phyloP scores from a whole-genome alignment of 1,139 yeast species.

The Schwanniomyces etchellsii region DNA sequence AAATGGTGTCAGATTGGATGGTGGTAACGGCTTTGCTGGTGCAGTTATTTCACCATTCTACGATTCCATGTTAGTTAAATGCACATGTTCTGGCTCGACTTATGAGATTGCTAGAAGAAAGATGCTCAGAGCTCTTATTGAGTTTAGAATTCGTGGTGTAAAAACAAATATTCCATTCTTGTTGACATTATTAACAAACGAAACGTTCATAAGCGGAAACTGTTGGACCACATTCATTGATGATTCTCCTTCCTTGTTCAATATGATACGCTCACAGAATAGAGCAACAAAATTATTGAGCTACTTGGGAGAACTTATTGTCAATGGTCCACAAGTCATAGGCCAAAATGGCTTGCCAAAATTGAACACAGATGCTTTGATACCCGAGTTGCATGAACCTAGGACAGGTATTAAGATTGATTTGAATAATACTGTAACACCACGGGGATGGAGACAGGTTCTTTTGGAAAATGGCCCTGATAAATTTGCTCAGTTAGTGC shows the following conservation, averaged over 20 bases:
- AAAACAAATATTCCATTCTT: constrained; percentile 96
- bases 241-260: constrained; percentile 94
- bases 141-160: constrained; percentile 97
- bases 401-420: constrained; percentile 53
- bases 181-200: constrained; percentile 87
- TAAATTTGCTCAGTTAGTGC: constrained; percentile 80
- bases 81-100: constrained; percentile 94
- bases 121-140: constrained; percentile 94
- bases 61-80: constrained; percentile 97
- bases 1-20: constrained; percentile 97
- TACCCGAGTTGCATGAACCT: constrained; percentile 67
- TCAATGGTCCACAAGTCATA: constrained; percentile 90
- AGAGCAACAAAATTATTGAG: constrained; percentile 91
- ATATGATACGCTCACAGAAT: constrained; percentile 91
- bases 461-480: constrained; percentile 82
- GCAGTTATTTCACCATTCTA: constrained; percentile 95
- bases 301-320: constrained; percentile 87
- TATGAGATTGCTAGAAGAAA: constrained; percentile 95
- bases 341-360: constrained; percentile 95
- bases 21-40: constrained; percentile 99
- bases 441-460: constrained; percentile 89
- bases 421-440: constrained; percentile 48
- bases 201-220: constrained; percentile 78
- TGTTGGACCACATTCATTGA: constrained; percentile 99
- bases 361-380: constrained; percentile 63